Evolutionary conservation across 805 yeast species (phyloP), one percentile per base, ranked within the genome.

Genomic region (Candida schatavii): DNA sequence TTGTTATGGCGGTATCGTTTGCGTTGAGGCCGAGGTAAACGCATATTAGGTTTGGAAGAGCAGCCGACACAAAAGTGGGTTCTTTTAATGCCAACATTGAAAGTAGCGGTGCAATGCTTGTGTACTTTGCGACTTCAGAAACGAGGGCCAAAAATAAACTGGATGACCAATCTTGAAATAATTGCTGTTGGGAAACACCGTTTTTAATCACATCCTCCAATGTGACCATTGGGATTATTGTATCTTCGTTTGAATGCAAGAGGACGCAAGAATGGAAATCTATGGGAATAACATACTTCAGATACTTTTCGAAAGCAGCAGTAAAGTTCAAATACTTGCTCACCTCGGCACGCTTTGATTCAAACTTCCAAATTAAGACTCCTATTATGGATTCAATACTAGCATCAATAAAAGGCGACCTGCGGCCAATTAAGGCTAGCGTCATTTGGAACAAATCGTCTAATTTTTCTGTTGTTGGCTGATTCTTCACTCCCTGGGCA

Each of bases 251-350:
- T 32, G 42, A 40, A 20, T 61, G 58, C 3, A 67, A 52, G 17
- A 68, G 46, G 4, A 61, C 51, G 36, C 70, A 67, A 4, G 64
- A 46, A 41, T 62, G 65, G 23, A 61, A 57, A 34, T 59, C 62
- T 42, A 72, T 47, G 0, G 74, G 70, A 11, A 56, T 41, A 6
- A 72, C 43, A 35, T 49, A 54, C 14, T 37, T 29, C 5, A 49
- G 47, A 22, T 44, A 56, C 0, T 44, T 20, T 4, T 47, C 23
- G 34, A 54, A 46, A 21, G 56, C 30, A 1, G 19, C 23, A 5
- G 52, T 50, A 41, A 59, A 58, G 5, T 61, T 50, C 2, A 67
- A 17, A 41, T 46, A 52, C 26, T 55, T 54, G 11, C 26, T 30
- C 1, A 59, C 43, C 21, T 55, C 60, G 13, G 14, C 41, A 7